A percentile compares a stretch with the other conserved stretches of the same genome.
Evolutionary conservation across 805 yeast species (phyloP).

Genomic region (Metschnikowia cerradonensis): DNA sequence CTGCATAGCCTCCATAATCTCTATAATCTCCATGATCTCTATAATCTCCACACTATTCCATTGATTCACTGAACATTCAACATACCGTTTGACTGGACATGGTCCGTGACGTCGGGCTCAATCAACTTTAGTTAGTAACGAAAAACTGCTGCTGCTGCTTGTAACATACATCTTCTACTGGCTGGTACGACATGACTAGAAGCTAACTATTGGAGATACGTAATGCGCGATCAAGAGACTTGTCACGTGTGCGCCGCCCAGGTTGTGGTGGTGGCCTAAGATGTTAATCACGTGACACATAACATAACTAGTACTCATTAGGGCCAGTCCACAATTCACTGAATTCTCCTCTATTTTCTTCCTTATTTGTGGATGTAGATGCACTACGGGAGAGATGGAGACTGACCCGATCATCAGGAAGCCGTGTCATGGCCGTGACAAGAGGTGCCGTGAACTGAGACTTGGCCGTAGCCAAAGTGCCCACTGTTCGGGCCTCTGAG

Average conservation of each 20-base stretch:
- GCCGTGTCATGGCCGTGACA: slow-evolving; percentile 9
- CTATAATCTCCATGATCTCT: too few species aligned
- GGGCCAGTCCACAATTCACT: slow-evolving; percentile 7
- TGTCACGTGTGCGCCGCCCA: neutral
- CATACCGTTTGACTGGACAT: neutral
- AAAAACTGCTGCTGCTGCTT: neutral
- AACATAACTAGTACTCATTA: neutral
- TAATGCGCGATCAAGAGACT: neutral
- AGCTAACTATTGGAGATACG: neutral
- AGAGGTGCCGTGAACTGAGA: slow-evolving; percentile 7
- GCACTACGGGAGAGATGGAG: slow-evolving; percentile 7
- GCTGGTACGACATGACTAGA: neutral
- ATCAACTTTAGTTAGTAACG: neutral
- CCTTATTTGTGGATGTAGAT: slow-evolving; percentile 2
- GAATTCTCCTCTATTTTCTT: neutral
- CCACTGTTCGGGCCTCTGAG: neutral
- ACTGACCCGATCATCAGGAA: slow-evolving; percentile 3
- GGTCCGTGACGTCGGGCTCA: neutral
- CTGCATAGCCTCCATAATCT: too few species aligned
- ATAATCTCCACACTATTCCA: too few species aligned
- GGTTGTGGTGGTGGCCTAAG: too few species aligned
- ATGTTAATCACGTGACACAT: neutral
- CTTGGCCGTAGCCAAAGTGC: slow-evolving; percentile 7
- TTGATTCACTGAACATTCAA: neutral
- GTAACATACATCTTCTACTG: slow-evolving; percentile 2